Conservation (phyloP, 176 grass and related monocot genomes). For the Cenchrus purpureus region DNA sequence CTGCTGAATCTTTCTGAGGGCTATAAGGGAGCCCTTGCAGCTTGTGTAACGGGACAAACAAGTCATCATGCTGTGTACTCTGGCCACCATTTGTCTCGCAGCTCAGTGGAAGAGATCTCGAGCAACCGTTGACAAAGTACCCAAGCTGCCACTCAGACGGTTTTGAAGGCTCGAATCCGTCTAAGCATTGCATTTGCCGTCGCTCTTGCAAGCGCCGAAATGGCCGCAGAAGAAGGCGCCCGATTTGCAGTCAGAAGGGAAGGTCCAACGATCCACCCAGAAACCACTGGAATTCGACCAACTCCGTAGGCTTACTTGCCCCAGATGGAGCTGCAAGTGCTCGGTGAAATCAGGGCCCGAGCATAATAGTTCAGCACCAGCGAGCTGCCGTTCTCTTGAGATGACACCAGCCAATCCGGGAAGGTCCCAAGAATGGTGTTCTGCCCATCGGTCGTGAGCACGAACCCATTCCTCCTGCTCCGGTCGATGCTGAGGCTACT, state of each 20-base stretch:
- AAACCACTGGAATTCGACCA: constrained; percentile 22
- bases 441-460: constrained; percentile 37
- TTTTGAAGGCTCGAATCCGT: constrained; percentile 35
- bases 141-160: constrained; percentile 21
- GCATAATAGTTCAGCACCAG: constrained; percentile 22
- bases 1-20: background rate
- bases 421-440: background rate
- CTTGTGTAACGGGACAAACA: background rate
- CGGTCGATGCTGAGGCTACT: constrained; percentile 41
- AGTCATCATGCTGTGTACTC: background rate
- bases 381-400: constrained; percentile 14
- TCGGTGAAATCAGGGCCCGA: background rate
- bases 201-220: constrained; percentile 39
- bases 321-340: constrained; percentile 46
- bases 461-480: constrained; percentile 38
- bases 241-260: constrained; percentile 41
- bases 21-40: background rate
- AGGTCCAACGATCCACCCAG: constrained; percentile 35
- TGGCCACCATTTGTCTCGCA: background rate
- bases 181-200: constrained; percentile 37
- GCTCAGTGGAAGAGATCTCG: constrained; percentile 50
- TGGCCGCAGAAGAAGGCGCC: constrained; percentile 44
- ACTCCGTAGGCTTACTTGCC: constrained; percentile 18
- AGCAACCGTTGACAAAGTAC: constrained; percentile 46
- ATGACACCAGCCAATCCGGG: constrained; percentile 48